Percentiles rank a stretch among this genome's conserved stretches.
Evolutionary conservation across 2,329 filamentous ascomycete genomes (phyloP).

Genomic region (Leptosphaerulina australis): DNA sequence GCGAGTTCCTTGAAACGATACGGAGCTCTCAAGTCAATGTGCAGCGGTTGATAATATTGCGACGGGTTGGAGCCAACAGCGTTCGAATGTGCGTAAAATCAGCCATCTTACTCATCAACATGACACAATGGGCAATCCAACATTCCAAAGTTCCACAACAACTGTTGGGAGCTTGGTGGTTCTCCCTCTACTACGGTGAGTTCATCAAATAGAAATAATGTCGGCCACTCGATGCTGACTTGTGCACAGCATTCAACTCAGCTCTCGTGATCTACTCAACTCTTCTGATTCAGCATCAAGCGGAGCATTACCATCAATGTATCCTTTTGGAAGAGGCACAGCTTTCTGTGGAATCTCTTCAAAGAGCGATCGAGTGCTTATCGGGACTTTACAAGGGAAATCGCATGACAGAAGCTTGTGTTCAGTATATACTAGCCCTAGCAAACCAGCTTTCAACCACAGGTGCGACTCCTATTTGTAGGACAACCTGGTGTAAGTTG

Average conservation of each 20-base stretch:
- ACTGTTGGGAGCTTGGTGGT: slow-evolving; percentile 52
- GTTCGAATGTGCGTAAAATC: slow-evolving; percentile 44
- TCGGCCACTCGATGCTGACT: not conserved
- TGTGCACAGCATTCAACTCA: slow-evolving; percentile 27
- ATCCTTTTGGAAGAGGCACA: slow-evolving; percentile 13
- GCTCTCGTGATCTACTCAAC: slow-evolving; percentile 44
- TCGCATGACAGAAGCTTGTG: slow-evolving; percentile 20
- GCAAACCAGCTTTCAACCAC: too few relatives aligned
- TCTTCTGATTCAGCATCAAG: slow-evolving; percentile 28
- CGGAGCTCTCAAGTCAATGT: slow-evolving; percentile 12
- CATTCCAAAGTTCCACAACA: slow-evolving; percentile 22
- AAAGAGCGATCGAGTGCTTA: slow-evolving; percentile 17
- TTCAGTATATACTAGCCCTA: slow-evolving; percentile 14
- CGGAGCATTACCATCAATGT: slow-evolving; percentile 7
- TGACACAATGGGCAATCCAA: slow-evolving; percentile 35
- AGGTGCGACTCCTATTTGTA: too few relatives aligned
- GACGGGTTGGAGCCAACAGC: slow-evolving; percentile 44
- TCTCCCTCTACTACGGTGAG: slow-evolving; percentile 49
- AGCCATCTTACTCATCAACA: slow-evolving; percentile 46
- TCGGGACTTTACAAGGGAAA: slow-evolving; percentile 19
- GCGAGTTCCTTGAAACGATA: slow-evolving; percentile 44
- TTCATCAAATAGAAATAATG: not conserved
- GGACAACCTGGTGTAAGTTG: too few relatives aligned
- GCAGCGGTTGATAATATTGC: slow-evolving; percentile 31
- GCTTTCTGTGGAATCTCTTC: slow-evolving; percentile 10